Percentiles rank a stretch among this genome's conserved stretches.
Conservation (phyloP, 2,329 filamentous ascomycete genomes). For the Sporothrix sp. region DNA sequence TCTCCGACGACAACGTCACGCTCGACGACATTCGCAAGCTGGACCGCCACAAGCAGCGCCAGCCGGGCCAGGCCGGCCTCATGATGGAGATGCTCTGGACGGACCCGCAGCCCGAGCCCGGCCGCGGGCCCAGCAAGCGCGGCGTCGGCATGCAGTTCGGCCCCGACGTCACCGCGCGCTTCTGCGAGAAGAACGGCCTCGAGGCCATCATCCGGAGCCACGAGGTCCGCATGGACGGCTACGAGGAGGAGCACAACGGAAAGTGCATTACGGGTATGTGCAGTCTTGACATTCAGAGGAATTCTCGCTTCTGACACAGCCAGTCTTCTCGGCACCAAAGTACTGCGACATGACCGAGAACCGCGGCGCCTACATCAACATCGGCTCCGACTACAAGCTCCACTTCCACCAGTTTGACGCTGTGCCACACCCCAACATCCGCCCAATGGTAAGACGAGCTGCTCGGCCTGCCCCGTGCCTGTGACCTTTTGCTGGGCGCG, state of each 20-base stretch:
- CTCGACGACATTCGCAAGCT: slow-evolving; percentile 72
- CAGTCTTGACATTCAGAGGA: no score
- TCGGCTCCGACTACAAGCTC: slow-evolving; percentile 84
- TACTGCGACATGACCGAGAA: slow-evolving; percentile 99
- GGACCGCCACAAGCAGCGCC: slow-evolving; percentile 33
- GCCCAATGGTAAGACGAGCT: slow-evolving; percentile 67
- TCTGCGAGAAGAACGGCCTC: slow-evolving; percentile 92
- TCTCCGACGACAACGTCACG: slow-evolving; percentile 88
- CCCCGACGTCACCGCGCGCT: slow-evolving; percentile 88
- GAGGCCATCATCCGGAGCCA: slow-evolving; percentile 95
- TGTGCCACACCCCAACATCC: slow-evolving; percentile 90
- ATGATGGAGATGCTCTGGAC: slow-evolving; percentile 99
- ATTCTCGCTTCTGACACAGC: no score
- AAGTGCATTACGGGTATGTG: slow-evolving; percentile 81
- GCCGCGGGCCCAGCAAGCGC: slow-evolving; percentile 88
- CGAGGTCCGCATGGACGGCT: slow-evolving; percentile 98
- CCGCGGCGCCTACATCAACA: slow-evolving; percentile 96
- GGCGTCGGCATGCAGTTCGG: slow-evolving; percentile 96
- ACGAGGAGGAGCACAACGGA: slow-evolving; percentile 93
- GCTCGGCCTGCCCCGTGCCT: neutral
- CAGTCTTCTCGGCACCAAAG: slow-evolving; percentile 91
- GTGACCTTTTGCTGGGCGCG: no score
- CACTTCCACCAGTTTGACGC: slow-evolving; percentile 90
- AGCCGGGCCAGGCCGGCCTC: slow-evolving; percentile 72
- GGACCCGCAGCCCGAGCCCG: slow-evolving; percentile 77